Evolutionary conservation across 208 protist genomes (phyloP).

Genomic region (Wallacemonas sp.): DNA sequence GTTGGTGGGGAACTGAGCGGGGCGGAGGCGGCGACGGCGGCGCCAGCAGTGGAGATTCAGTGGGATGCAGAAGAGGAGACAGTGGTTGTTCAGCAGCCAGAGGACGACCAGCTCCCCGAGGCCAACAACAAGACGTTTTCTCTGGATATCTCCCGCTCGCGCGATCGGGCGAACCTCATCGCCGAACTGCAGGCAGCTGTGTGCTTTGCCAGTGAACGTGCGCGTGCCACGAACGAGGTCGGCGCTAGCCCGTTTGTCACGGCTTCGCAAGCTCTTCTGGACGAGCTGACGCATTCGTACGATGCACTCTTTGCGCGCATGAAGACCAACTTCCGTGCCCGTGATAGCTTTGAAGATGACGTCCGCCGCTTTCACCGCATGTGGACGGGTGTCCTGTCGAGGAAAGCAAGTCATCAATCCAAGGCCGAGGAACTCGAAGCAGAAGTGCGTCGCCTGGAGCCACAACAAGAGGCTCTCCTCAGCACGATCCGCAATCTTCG

Average conservation of each 20-base stretch:
- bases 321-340: conserved; percentile 41
- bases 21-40: conserved; percentile 4
- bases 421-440: conserved; percentile 38
- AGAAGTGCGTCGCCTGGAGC: conserved; percentile 39
- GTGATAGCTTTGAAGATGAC: conserved; percentile 40
- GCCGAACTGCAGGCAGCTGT: conserved; percentile 43
- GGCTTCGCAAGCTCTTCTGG: conserved; percentile 16
- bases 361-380: conserved; percentile 46
- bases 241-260: background rate
- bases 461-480: conserved; percentile 35
- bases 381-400: conserved; percentile 30
- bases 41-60: conserved; percentile 24
- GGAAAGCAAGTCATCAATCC: conserved; percentile 31
- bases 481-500: conserved; percentile 20
- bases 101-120: conserved; percentile 23
- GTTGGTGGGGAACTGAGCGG: background rate
- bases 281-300: conserved; percentile 29
- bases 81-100: conserved; percentile 13
- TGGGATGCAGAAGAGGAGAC: conserved; percentile 34
- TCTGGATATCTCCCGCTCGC: conserved; percentile 33
- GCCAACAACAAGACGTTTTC: conserved; percentile 34
- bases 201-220: conserved; percentile 61
- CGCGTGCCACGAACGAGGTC: conserved; percentile 21
- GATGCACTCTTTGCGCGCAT: conserved; percentile 63
- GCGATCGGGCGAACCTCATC: conserved; percentile 44